phyloP scores from a whole-genome alignment of 2,329 filamentous ascomycete genomes.

The Chrysosporium keratinophilum region DNA sequence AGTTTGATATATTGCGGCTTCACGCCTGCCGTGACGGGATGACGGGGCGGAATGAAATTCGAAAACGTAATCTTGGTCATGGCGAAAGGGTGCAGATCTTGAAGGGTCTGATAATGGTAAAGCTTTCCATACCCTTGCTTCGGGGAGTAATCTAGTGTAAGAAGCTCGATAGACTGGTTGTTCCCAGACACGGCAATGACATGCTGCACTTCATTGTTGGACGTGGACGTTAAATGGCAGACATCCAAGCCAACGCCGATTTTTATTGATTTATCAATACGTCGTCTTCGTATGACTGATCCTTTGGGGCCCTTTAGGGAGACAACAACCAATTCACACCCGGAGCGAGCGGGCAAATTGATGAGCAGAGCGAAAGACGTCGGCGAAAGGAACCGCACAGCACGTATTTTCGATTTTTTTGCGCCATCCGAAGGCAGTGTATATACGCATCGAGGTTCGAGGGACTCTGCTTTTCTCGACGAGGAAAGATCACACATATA shows the following conservation, averaged over 20 bases:
- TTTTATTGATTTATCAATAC: constrained; percentile 57
- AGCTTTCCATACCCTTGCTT: constrained; percentile 39
- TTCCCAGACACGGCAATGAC: constrained; percentile 70
- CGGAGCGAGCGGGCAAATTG: constrained; percentile 45
- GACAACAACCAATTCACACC: constrained; percentile 47
- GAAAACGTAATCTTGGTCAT: constrained; percentile 49
- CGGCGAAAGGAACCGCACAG: constrained; percentile 47
- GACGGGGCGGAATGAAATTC: constrained; percentile 42
- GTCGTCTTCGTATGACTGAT: constrained; percentile 42
- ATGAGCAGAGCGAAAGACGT: constrained; percentile 45
- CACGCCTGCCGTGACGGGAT: constrained; percentile 40
- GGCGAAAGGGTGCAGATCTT: constrained; percentile 47
- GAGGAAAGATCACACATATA: constrained; percentile 53
- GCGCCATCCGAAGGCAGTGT: constrained; percentile 23
- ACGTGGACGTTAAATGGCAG: constrained; percentile 52
- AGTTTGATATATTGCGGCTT: constrained; percentile 58
- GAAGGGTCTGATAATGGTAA: constrained; percentile 42
- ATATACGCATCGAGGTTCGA: constrained; percentile 21
- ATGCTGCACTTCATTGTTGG: constrained; percentile 60
- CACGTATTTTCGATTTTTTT: constrained; percentile 43
- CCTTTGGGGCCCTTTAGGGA: constrained; percentile 29
- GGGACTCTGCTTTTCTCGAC: constrained; percentile 38
- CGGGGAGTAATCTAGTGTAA: constrained; percentile 59
- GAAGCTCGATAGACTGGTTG: constrained; percentile 66
- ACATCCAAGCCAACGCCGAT: constrained; percentile 71